Percentiles rank a stretch among this genome's conserved stretches.
These are phyloP conservation scores for Pythium scleroteichum DNA, from an alignment of 352 stramenopile species.

Conservation along the genomic window DNA sequence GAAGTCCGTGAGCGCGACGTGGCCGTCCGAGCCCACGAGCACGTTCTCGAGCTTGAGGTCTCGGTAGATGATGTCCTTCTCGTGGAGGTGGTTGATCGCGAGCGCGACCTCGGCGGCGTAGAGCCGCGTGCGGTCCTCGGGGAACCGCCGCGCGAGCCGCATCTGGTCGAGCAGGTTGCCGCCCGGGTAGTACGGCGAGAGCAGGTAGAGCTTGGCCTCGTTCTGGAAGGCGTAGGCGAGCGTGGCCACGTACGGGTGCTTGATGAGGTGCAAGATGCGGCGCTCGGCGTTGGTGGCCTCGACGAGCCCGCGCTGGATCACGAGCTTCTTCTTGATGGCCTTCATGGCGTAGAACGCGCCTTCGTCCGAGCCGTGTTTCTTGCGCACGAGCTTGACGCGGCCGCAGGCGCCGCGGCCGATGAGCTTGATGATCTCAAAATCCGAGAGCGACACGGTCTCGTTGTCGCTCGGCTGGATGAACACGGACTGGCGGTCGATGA, in stretches of 20 bases:
- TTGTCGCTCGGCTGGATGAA: constrained; percentile 73
- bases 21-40: constrained; percentile 93
- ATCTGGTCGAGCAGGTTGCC: constrained; percentile 95
- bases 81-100: constrained; percentile 93
- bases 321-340: constrained; percentile 84
- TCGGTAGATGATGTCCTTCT: constrained; percentile 96
- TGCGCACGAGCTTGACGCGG: constrained; percentile 84
- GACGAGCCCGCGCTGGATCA: constrained; percentile 87
- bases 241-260: constrained; percentile 97
- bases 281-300: constrained; percentile 91
- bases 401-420: constrained; percentile 93
- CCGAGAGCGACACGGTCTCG: constrained; percentile 69
- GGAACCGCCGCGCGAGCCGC: constrained; percentile 88
- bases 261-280: constrained; percentile 89
- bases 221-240: constrained; percentile 92
- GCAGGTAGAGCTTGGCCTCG: constrained; percentile 87
- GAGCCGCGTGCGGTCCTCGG: constrained; percentile 91
- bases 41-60: constrained; percentile 99
- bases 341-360: constrained; percentile 87
- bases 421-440: constrained; percentile 98
- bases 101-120: constrained; percentile 97
- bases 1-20: constrained; percentile 99
- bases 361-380: constrained; percentile 84
- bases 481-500: constrained; percentile 59
- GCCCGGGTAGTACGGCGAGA: constrained; percentile 96